Evolutionary conservation across 1,139 yeast species (phyloP), one percentile per base, ranked within the genome.

Genomic region (Saccharomyces hybrid): DNA sequence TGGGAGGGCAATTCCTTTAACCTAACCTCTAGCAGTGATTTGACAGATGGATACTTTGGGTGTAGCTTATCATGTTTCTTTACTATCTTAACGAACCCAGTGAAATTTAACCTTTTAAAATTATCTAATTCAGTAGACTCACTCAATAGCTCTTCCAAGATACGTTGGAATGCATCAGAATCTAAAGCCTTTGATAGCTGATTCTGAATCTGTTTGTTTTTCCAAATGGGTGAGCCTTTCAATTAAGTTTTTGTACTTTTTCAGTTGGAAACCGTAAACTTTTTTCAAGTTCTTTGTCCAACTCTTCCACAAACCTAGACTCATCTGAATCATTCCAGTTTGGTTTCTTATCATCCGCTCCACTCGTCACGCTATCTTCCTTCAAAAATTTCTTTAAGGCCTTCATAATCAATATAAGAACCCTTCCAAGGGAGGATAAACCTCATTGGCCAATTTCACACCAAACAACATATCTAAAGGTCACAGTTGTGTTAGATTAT

Each of bases 1-100:
- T 91, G 95, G 78, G 91, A 87, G 1, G 99, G 98, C 64, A 91
- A 77, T 53, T 85, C 85, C 69, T 84, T 86, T 71, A 93, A 78
- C 65, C 99, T 79, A 47, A 93, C 97, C 61, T 88, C 88, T 63
- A 93, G 75, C 65, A 93, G 75, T 0, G 98, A 96, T 70, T 84
- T 86, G 42, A 93, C 97, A 31, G 93, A 86, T 8, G 70, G 73
- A 71, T 86, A 93, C 60, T 82, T 78, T 21, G 90, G 80, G 69
- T 91, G 97, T 60, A 91, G 73, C 56, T 97, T 81, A 73, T 93
- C 99, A 68, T 93, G 99, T 72, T 91, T 93, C 75, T 93, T 91
- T 62, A 91, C 97, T 64, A 93, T 88, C 70, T 93, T 93, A 66
- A 84, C 80, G 73, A 93, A 93, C 2, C 98, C 99, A 24, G 99